Evolutionary conservation across 768 basidiomycete genomes (phyloP).

Genomic region (Mycena kentingensis): DNA sequence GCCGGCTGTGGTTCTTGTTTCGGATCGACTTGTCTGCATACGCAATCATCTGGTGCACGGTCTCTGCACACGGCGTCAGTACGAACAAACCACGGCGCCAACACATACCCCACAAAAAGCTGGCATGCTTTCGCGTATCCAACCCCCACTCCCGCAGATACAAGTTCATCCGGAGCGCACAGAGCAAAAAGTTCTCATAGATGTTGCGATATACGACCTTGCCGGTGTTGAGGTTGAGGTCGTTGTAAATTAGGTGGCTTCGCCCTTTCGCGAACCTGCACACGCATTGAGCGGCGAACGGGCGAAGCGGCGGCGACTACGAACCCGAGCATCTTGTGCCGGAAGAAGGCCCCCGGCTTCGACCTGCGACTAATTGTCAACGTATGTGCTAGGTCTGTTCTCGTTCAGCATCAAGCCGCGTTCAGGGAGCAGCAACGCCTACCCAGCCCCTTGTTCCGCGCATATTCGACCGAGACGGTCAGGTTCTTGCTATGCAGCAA

Average conservation of each 20-base stretch:
- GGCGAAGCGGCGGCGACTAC: constrained; percentile 25
- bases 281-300: constrained; percentile 1
- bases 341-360: constrained; percentile 64
- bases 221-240: constrained; percentile 65
- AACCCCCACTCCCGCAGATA: constrained; percentile 71
- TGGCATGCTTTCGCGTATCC: constrained; percentile 41
- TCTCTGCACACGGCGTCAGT: constrained; percentile 43
- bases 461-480: constrained; percentile 79
- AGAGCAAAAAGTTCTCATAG: constrained; percentile 81
- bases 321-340: constrained; percentile 75
- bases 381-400: constrained; percentile 62
- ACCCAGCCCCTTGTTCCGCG: constrained; percentile 66
- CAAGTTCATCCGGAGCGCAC: constrained; percentile 83
- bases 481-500: constrained; percentile 75
- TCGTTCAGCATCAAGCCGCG: not conserved
- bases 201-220: constrained; percentile 74
- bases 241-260: constrained; percentile 80
- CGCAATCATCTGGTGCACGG: constrained; percentile 60
- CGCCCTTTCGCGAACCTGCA: constrained; percentile 69
- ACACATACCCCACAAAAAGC: constrained; percentile 56
- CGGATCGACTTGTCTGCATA: constrained; percentile 57
- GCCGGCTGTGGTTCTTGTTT: constrained; percentile 43
- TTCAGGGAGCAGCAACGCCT: constrained; percentile 25
- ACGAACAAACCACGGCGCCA: not conserved
- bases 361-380: constrained; percentile 71